Evolutionary conservation across 257 asterid species (phyloP), one percentile per base, ranked within the genome.

Genomic region (Eustoma russellianum): DNA sequence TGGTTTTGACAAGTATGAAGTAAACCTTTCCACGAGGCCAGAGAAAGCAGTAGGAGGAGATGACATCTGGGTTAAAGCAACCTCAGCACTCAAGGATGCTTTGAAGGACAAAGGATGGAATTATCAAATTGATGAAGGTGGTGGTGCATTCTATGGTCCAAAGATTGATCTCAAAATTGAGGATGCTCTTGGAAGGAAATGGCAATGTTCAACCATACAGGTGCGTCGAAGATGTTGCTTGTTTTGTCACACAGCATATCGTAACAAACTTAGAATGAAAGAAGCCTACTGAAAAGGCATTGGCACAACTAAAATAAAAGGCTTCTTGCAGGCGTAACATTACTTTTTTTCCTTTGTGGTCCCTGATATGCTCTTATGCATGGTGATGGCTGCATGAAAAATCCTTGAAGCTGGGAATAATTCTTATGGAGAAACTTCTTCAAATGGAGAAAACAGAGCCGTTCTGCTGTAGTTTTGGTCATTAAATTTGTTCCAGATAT

Each of bases 141-240:
- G 98, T 14, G 98, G 98, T 41, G 98, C 98, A 44, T 91, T 91
- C 70, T 91, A 91, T 69, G 98, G 98, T 63, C 95, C 98, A 54
- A 91, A 87, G 74, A 91, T 91, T 63, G 96, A 91, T 77, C 86
- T 91, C 65, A 91, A 91, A 79, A 87, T 91, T 55, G 96, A 91
- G 74, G 98, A 87, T 69, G 98, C 98, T 68, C 83, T 91, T 53
- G 98, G 98, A 73, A 80, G 98, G 68, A 90, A 86, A 76, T 86
- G 98, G 98, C 98, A 90, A 68, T 90, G 98, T 86, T 86, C 98
- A 17, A 90, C 98, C 64, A 80, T 90, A 71, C 96, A 86, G 95
- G 98, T 79, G 56, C 33, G 61, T 43, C 43, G 52, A 53, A 24
- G 30, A 41, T 44, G 13, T 54, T 69, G 17, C n/a, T 24, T 46